A percentile compares a stretch with the other conserved stretches of the same genome.
phyloP scores from a whole-genome alignment of 768 basidiomycete species.

The Suillus discolor region DNA sequence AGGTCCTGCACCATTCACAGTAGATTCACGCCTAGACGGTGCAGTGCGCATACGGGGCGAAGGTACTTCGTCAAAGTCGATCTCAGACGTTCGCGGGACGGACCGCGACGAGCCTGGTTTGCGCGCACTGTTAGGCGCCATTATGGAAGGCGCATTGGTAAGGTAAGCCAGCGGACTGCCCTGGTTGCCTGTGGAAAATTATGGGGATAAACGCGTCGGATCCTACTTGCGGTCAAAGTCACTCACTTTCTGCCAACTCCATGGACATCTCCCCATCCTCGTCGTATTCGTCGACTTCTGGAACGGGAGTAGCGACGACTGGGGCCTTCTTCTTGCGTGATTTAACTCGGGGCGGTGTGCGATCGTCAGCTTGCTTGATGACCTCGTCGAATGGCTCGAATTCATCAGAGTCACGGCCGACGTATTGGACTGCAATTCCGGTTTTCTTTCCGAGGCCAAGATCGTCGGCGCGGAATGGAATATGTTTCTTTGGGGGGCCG shows the following conservation, averaged over 20 bases:
- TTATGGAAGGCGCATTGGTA: constrained; percentile 35
- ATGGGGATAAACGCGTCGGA: constrained; percentile 10
- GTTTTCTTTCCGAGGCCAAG: constrained; percentile 80
- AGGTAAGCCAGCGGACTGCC: constrained; percentile 39
- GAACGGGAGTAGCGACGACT: constrained; percentile 28
- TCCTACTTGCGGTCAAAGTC: background rate
- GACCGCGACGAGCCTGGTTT: constrained; percentile 46
- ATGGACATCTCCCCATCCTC: constrained; percentile 76
- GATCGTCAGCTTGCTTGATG: constrained; percentile 66
- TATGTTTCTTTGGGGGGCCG: constrained; percentile 64
- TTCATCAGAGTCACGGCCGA: constrained; percentile 76
- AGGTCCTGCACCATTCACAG: constrained; percentile 37
- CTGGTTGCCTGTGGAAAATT: constrained; percentile 25
- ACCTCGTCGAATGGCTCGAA: constrained; percentile 83
- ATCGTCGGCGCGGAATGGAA: constrained; percentile 80
- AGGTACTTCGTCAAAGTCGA: constrained; percentile 65
- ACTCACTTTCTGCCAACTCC: constrained; percentile 75
- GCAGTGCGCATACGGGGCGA: constrained; percentile 48
- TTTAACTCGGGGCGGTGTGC: constrained; percentile 61
- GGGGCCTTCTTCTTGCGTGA: constrained; percentile 52
- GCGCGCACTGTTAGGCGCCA: constrained; percentile 39
- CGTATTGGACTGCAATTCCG: constrained; percentile 65
- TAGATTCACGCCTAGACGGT: constrained; percentile 31
- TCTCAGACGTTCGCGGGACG: constrained; percentile 52
- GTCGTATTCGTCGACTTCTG: constrained; percentile 43